A percentile compares a stretch with the other conserved stretches of the same genome.
Conservation (phyloP, 768 basidiomycete genomes). For the Rhodocollybia butyracea region DNA sequence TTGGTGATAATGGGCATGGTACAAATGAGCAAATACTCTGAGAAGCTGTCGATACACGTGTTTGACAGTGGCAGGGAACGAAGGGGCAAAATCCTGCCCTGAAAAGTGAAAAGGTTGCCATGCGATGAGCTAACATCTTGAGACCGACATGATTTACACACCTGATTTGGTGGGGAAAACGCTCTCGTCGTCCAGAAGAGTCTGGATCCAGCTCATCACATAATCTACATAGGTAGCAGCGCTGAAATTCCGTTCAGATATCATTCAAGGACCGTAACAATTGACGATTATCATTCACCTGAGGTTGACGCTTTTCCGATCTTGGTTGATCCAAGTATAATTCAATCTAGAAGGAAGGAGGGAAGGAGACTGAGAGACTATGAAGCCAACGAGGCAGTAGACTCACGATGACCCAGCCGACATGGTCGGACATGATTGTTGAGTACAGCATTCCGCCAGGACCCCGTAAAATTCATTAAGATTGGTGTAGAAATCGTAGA, state of each 20-base stretch:
- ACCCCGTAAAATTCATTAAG: slow-evolving; percentile 96
- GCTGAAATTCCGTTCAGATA: no score
- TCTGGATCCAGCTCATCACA: slow-evolving; percentile 98
- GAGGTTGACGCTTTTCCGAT: slow-evolving; percentile 88
- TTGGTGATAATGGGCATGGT: slow-evolving; percentile 90
- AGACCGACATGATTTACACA: slow-evolving; percentile 37
- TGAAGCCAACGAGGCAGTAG: background rate
- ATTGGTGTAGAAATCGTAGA: slow-evolving; percentile 97
- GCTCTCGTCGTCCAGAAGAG: slow-evolving; percentile 88
- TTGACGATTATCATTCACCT: no score
- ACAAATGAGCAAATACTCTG: slow-evolving; percentile 96
- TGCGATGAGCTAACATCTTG: background rate
- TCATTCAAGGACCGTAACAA: no score
- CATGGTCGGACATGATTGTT: slow-evolving; percentile 89
- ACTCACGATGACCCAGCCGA: slow-evolving; percentile 85
- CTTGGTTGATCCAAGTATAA: slow-evolving; percentile 98
- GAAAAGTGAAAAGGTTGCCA: background rate
- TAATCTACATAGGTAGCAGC: slow-evolving; percentile 98
- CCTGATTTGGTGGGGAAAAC: slow-evolving; percentile 95
- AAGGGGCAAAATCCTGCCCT: slow-evolving; percentile 84
- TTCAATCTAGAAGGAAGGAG: slow-evolving; percentile 58
- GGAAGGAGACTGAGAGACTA: background rate
- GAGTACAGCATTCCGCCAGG: slow-evolving; percentile 91
- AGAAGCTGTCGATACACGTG: slow-evolving; percentile 97
- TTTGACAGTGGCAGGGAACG: slow-evolving; percentile 88